Percentiles rank a stretch among this genome's conserved stretches.
Conservation (phyloP, 768 basidiomycete species). For the Amylocystis lapponica region DNA sequence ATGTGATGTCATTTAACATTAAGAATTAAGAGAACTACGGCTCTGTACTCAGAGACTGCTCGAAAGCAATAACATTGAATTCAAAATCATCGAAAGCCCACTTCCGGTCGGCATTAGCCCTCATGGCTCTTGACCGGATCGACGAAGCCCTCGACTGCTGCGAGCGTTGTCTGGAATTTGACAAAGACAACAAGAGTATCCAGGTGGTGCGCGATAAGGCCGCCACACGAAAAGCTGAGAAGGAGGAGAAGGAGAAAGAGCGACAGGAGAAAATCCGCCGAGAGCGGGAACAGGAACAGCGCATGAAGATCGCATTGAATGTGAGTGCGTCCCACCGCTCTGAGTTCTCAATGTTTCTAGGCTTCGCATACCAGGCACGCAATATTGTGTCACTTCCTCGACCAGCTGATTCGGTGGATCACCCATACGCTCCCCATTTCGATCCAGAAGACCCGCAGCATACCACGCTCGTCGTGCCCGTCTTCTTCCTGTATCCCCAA, state of each 20-base stretch:
- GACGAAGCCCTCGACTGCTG: conserved; percentile 87
- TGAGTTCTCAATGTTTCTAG: conserved; percentile 2
- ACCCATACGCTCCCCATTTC: conserved; percentile 59
- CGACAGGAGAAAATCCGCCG: conserved; percentile 42
- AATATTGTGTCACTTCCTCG: conserved; percentile 57
- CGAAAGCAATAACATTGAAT: conserved; percentile 60
- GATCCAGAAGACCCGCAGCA: conserved; percentile 57
- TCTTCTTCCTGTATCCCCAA: conserved; percentile 92
- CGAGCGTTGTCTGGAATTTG: conserved; percentile 55
- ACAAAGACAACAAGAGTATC: conserved; percentile 51
- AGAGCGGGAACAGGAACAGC: conserved; percentile 46
- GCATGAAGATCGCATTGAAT: conserved; percentile 54
- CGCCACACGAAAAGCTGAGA: conserved; percentile 39
- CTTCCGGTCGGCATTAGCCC: conserved; percentile 77
- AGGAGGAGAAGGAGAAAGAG: conserved; percentile 46
- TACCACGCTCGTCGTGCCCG: conserved; percentile 69
- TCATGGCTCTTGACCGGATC: conserved; percentile 65
- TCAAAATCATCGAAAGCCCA: conserved; percentile 71
- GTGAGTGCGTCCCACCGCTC: conserved; percentile 36
- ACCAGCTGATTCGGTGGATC: conserved; percentile 42
- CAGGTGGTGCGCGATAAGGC: conserved; percentile 43
- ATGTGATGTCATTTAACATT: not conserved
- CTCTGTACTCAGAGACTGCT: conserved; percentile 80
- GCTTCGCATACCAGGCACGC: conserved; percentile 50
- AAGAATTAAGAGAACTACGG: conserved; percentile 81